phyloP scores from a whole-genome alignment of 2,329 filamentous ascomycete species.

The Paecilomyces fulvus region DNA sequence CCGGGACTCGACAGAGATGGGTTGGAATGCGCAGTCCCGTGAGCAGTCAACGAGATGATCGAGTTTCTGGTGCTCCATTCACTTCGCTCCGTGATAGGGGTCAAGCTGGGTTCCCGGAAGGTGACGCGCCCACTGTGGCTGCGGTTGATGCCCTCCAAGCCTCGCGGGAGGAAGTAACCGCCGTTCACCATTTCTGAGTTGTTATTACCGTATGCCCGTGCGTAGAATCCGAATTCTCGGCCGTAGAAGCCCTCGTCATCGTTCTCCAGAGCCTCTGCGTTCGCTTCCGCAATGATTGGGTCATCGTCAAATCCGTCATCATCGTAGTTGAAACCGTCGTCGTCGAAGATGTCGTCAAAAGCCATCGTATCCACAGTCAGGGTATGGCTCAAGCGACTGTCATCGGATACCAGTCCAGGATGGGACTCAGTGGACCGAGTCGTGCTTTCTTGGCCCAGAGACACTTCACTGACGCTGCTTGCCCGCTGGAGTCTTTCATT shows the following conservation, averaged over 20 bases:
- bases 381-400: constrained; percentile 41
- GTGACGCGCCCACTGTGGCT: constrained; percentile 65
- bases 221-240: constrained; percentile 94
- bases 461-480: constrained; percentile 39
- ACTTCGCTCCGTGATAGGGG: constrained; percentile 89
- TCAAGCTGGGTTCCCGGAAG: constrained; percentile 81
- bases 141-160: constrained; percentile 52
- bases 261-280: constrained; percentile 84
- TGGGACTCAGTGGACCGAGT: constrained; percentile 31
- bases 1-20: constrained; percentile 58
- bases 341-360: constrained; percentile 36
- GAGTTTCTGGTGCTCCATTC: constrained; percentile 96
- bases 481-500: constrained; percentile 66
- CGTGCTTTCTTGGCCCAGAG: constrained; percentile 25
- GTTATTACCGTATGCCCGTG: constrained; percentile 43
- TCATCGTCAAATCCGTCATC: constrained; percentile 72
- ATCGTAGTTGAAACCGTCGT: constrained; percentile 41
- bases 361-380: constrained; percentile 33
- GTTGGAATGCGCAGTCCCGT: constrained; percentile 39
- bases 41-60: constrained; percentile 63
- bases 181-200: constrained; percentile 62
- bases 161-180: constrained; percentile 78
- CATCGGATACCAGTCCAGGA: constrained; percentile 41
- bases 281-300: constrained; percentile 86
- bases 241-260: constrained; percentile 94